Percentiles rank a stretch among this genome's conserved stretches.
phyloP scores from a whole-genome alignment of 495 filamentous ascomycete genomes.

The Lasiosphaeria miniovina region DNA sequence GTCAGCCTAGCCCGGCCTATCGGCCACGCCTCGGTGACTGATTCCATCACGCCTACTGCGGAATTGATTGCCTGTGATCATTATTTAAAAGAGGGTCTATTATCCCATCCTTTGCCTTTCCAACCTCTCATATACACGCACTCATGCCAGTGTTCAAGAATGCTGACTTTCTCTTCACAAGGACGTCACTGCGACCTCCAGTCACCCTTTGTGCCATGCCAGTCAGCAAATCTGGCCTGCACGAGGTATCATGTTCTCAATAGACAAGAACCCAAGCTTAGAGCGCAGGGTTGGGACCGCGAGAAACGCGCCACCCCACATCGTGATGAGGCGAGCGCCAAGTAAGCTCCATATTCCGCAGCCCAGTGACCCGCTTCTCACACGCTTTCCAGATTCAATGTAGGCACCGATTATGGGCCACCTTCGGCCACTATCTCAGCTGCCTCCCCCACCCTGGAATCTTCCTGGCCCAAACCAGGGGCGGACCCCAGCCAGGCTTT shows the following conservation, averaged over 20 bases:
- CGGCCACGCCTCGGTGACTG: no score
- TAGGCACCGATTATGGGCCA: constrained; percentile 10
- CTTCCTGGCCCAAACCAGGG: constrained; percentile 14
- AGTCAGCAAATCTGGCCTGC: constrained; percentile 27
- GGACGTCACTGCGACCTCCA: constrained; percentile 35
- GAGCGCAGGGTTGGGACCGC: constrained; percentile 15
- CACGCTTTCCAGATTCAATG: constrained; percentile 2
- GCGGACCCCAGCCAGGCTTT: constrained; percentile 17
- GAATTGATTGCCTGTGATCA: no score
- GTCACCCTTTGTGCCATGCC: constrained; percentile 34
- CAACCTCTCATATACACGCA: no score
- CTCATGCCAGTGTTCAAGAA: not conserved
- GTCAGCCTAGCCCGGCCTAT: no score
- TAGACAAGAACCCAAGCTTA: constrained; percentile 34
- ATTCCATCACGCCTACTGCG: no score
- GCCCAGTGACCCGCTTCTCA: not conserved
- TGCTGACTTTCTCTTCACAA: constrained; percentile 5
- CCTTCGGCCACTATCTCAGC: constrained; percentile 5
- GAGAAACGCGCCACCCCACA: not conserved
- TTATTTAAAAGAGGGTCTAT: no score
- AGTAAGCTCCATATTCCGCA: constrained; percentile 5
- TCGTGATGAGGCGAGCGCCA: constrained; percentile 6
- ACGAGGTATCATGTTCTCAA: constrained; percentile 38
- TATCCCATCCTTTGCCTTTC: no score
- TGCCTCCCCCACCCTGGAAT: constrained; percentile 14